A percentile compares a stretch with the other conserved stretches of the same genome.
These are phyloP conservation scores for Chlamydomonas schloesseri DNA, from an alignment of 139 green algal genomes.

Conservation along the genomic window DNA sequence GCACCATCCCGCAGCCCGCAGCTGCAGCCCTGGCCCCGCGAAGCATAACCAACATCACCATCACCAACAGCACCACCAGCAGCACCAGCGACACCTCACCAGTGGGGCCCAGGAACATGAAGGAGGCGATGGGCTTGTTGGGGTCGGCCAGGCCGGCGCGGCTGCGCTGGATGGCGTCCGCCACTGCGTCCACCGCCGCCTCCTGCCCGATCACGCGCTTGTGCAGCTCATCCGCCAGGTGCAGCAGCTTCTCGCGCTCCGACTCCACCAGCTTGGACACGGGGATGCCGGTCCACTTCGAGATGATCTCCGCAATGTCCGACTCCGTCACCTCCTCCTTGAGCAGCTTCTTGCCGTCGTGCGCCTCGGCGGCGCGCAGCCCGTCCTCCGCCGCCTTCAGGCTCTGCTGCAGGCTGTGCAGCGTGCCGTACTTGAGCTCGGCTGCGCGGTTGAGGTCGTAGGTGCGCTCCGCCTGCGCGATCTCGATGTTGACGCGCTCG, in stretches of 20 bases:
- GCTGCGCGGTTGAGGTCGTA: constrained; percentile 96
- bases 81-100: too few species aligned
- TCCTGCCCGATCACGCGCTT: constrained; percentile 87
- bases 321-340: constrained; percentile 96
- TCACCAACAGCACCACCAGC: too few species aligned
- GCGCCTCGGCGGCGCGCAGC: constrained; percentile 61
- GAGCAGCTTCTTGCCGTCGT: constrained; percentile 79
- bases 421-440: constrained; percentile 98
- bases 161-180: constrained; percentile 96
- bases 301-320: constrained; percentile 96
- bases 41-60: too few species aligned
- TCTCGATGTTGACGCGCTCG: constrained; percentile 89
- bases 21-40: too few species aligned
- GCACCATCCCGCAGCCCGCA: too few species aligned
- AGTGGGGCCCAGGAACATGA: constrained; percentile 99
- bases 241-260: constrained; percentile 96
- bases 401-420: constrained; percentile 91
- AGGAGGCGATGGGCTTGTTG: constrained; percentile 90
- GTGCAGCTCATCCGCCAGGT: constrained; percentile 86
- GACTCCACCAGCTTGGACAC: constrained; percentile 86
- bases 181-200: constrained; percentile 88
- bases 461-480: constrained; percentile 88
- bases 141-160: constrained; percentile 91
- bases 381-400: constrained; percentile 81
- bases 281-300: constrained; percentile 95